A percentile compares a stretch with the other conserved stretches of the same genome.
These are phyloP conservation scores for Hawksworthiomyces lignivorus DNA, from an alignment of 2,329 filamentous ascomycete species.

Conservation along the genomic window DNA sequence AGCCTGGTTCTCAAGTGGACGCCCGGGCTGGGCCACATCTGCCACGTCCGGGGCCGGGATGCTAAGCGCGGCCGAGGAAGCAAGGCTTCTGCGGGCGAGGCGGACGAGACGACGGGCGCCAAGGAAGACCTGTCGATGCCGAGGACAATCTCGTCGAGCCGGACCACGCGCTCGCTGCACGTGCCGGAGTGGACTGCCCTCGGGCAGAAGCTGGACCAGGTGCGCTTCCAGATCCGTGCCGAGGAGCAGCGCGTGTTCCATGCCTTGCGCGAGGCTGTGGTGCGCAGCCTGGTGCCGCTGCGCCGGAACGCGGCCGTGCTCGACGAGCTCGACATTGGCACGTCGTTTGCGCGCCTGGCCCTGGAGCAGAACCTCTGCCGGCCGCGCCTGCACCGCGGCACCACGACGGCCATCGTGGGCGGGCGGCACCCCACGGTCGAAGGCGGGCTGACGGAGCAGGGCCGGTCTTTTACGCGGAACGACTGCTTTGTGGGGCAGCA, in stretches of 20 bases:
- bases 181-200: conserved; percentile 76
- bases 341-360: conserved; percentile 76
- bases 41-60: conserved; percentile 81
- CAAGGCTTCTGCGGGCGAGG: neutral
- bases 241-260: conserved; percentile 81
- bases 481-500: conserved; percentile 48
- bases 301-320: conserved; percentile 85
- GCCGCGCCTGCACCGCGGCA: conserved; percentile 60
- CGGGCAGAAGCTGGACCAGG: conserved; percentile 70
- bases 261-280: conserved; percentile 64
- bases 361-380: conserved; percentile 64
- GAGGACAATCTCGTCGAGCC: conserved; percentile 66
- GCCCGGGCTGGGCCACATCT: conserved; percentile 79
- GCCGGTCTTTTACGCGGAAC: conserved; percentile 58
- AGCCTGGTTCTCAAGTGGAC: conserved; percentile 78
- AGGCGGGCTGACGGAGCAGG: conserved; percentile 64
- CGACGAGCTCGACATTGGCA: conserved; percentile 86
- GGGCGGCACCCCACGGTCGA: conserved; percentile 93
- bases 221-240: conserved; percentile 66
- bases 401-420: conserved; percentile 67
- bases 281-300: conserved; percentile 75
- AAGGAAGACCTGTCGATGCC: conserved; percentile 20
- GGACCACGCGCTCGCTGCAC: conserved; percentile 78
- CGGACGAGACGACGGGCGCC: neutral
- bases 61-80: conserved; percentile 23